Evolutionary conservation across 768 basidiomycete genomes (phyloP).

Genomic region (Mycena filopes): DNA sequence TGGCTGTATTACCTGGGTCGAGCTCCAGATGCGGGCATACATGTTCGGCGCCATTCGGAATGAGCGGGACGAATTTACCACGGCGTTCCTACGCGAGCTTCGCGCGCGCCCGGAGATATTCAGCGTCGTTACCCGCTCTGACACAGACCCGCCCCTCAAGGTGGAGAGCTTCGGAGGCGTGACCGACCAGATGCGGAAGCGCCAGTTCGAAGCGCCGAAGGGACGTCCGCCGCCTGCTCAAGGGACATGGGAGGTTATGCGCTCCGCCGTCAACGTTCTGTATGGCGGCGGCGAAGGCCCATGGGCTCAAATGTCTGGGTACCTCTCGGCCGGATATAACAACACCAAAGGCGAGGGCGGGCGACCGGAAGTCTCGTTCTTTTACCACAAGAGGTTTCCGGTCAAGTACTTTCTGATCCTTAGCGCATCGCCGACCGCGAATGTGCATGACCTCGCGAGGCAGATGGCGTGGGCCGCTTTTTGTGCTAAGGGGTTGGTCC

Average conservation of each 20-base stretch:
- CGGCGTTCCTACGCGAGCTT: slow-evolving; percentile 41
- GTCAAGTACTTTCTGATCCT: slow-evolving; percentile 46
- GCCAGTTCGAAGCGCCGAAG: slow-evolving; percentile 36
- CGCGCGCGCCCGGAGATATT: slow-evolving; percentile 45
- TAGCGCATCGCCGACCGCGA: slow-evolving; percentile 30
- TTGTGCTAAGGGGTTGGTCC: slow-evolving; percentile 38
- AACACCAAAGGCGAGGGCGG: background rate
- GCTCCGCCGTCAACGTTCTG: slow-evolving; percentile 36
- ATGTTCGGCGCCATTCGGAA: slow-evolving; percentile 46
- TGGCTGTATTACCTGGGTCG: slow-evolving; percentile 37
- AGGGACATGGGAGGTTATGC: slow-evolving; percentile 27
- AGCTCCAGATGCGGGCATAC: slow-evolving; percentile 36
- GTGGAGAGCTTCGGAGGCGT: slow-evolving; percentile 41
- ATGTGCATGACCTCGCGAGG: slow-evolving; percentile 27
- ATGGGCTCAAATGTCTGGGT: background rate
- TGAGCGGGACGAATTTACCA: slow-evolving; percentile 39
- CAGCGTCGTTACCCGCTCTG: slow-evolving; percentile 42
- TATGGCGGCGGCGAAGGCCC: slow-evolving; percentile 25
- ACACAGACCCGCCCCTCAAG: slow-evolving; percentile 37
- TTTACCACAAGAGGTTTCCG: slow-evolving; percentile 42
- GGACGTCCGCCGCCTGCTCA: background rate
- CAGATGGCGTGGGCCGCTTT: slow-evolving; percentile 45
- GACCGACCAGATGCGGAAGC: slow-evolving; percentile 25
- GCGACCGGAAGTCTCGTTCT: slow-evolving; percentile 36
- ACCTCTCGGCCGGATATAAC: background rate